Evolutionary conservation across 148 eudicot species (phyloP).

Genomic region (Rhododendron molle): DNA sequence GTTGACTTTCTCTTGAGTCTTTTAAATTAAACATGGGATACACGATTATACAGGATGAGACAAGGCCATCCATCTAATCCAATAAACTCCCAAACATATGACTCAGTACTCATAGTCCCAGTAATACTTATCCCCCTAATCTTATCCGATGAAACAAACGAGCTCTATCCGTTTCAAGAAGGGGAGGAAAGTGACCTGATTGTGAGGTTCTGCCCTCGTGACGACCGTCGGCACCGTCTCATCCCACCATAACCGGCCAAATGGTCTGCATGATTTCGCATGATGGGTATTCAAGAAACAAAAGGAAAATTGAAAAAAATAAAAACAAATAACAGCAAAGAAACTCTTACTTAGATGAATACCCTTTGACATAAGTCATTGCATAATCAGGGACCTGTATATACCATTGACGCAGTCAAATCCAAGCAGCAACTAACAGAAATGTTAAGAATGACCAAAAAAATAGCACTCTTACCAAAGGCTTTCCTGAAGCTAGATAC

Average conservation of each 20-base stretch:
- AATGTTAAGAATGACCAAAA: not conserved
- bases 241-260: conserved; percentile 89
- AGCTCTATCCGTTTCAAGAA: not conserved
- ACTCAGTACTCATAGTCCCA: not conserved
- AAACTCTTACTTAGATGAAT: conserved; percentile 61
- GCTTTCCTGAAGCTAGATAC: conserved; percentile 56
- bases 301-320: not conserved
- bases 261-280: conserved; percentile 49
- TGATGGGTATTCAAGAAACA: not conserved
- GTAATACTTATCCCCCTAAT: not conserved
- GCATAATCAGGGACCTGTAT: conserved; percentile 82
- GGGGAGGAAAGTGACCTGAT: conserved; percentile 34
- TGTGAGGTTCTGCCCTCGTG: conserved; percentile 90
- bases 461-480: conserved; percentile 42
- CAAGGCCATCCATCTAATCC: not conserved
- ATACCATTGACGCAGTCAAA: conserved; percentile 6
- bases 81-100: not conserved
- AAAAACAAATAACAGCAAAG: not conserved
- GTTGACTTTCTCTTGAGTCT: too few relatives aligned
- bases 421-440: not conserved
- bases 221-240: conserved; percentile 83
- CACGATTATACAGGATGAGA: not conserved
- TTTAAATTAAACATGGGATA: not conserved
- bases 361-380: conserved; percentile 52
- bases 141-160: not conserved